Evolutionary conservation across 108 stramenopile genomes (phyloP).

Genomic region (Seminavis robusta): DNA sequence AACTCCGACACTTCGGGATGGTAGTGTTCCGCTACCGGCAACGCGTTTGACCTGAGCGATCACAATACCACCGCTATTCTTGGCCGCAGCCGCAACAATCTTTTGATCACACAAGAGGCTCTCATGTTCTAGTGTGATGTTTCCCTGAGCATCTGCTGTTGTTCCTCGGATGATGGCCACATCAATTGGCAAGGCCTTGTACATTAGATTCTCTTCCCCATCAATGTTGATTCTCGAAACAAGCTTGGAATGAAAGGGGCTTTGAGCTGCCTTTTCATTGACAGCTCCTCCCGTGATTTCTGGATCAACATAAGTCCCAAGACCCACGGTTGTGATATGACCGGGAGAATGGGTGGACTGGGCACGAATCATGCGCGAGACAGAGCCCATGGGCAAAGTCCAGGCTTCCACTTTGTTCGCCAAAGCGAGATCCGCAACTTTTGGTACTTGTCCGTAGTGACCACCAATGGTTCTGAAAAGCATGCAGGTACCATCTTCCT

Average conservation of each 20-base stretch:
- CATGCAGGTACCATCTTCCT: constrained; percentile 33
- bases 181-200: constrained; percentile 78
- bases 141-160: constrained; percentile 71
- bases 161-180: constrained; percentile 80
- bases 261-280: constrained; percentile 44
- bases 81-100: constrained; percentile 65
- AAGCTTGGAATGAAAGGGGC: constrained; percentile 44
- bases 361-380: constrained; percentile 78
- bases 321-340: constrained; percentile 72
- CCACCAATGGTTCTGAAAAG: constrained; percentile 76
- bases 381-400: constrained; percentile 73
- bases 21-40: constrained; percentile 50
- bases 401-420: constrained; percentile 68
- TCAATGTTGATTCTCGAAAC: constrained; percentile 44
- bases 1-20: constrained; percentile 48
- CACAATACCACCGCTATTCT: constrained; percentile 67
- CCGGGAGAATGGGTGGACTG: constrained; percentile 77
- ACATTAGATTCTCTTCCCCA: constrained; percentile 42
- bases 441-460: constrained; percentile 75
- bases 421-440: constrained; percentile 52
- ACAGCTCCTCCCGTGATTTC: constrained; percentile 52
- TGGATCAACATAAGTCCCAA: constrained; percentile 81
- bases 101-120: constrained; percentile 60
- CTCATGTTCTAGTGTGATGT: constrained; percentile 74
- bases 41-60: constrained; percentile 80